These are phyloP conservation scores for Thraustotheca clavata DNA, from an alignment of 352 stramenopile species.

Conservation along the genomic window DNA sequence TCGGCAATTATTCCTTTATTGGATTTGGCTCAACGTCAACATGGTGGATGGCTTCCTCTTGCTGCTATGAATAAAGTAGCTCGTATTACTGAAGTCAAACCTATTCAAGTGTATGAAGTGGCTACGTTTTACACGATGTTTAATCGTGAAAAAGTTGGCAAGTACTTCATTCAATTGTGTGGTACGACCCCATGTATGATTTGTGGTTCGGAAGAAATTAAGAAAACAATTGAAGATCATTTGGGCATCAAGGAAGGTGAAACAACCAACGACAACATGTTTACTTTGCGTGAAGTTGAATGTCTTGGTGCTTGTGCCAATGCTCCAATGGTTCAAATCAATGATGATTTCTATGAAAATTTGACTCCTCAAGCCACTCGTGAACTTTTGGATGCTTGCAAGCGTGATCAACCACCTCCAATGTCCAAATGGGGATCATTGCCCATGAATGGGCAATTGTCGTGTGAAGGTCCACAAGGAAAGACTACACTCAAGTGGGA, in stretches of 20 bases:
- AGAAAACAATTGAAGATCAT: conserved; percentile 96
- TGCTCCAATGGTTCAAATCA: conserved; percentile 99
- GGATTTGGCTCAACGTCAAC: conserved; percentile 93
- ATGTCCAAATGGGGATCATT: conserved; percentile 98
- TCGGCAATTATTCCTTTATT: conserved; percentile 98
- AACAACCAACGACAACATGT: conserved; percentile 64
- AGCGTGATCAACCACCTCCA: conserved; percentile 82
- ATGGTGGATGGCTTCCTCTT: conserved; percentile 96
- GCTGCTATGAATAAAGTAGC: conserved; percentile 99
- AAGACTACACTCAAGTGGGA: conserved; percentile 92
- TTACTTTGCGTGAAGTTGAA: conserved; percentile 98
- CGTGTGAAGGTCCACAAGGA: conserved; percentile 94
- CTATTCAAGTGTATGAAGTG: conserved; percentile 98
- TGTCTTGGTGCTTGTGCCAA: conserved; percentile 99
- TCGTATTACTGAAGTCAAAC: conserved; percentile 94
- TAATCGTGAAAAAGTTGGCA: conserved; percentile 92
- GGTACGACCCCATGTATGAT: conserved; percentile 99
- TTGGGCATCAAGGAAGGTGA: conserved; percentile 96
- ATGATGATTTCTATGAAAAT: conserved; percentile 99
- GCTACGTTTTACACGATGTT: conserved; percentile 99
- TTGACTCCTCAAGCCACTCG: conserved; percentile 96
- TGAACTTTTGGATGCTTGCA: conserved; percentile 95
- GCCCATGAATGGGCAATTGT: conserved; percentile 99
- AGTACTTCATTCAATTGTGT: conserved; percentile 96
- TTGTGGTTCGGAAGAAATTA: conserved; percentile 98